Evolutionary conservation across 1,284 basidiomycete genomes (phyloP), one percentile per base, ranked within the genome.

Genomic region (Cryptococcus sp.): DNA sequence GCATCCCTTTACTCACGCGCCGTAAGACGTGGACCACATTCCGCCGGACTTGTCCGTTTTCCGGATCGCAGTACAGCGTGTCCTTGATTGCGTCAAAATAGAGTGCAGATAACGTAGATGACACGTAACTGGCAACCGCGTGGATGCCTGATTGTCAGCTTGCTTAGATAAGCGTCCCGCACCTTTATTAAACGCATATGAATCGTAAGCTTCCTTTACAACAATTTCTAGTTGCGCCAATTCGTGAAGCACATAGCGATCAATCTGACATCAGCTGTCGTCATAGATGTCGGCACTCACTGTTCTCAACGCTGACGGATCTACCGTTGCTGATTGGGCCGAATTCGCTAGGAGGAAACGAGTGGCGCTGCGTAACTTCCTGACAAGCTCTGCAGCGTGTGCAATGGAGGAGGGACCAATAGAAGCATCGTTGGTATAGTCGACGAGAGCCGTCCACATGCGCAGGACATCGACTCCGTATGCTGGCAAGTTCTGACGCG

Each of bases 31-130:
- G 8, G 29, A 34, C 29, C 8, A 34, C 29, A 10, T 34, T 34
- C 29, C 13, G 29, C 81, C 1, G 76, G 63, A 59, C 84, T 84
- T 13, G 81, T 68, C 1, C 77, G 59, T 3, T 79, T 10, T 34
- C 13, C 29, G 29, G 74, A 67, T 91, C 84, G 34, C 90, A 89
- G 73, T 99, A 99, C 5, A 99, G 80, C 40, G 84, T 84, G 76
- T 98, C 95, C 76, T 98, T 98, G 53, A 86, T 89, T 47, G 91
- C 86, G 70, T 95, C 93, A 63, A 98, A 91, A 78, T 98, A 99
- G 20, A 83, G 73, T 6, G 79, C 71, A 0, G 82, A 83, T 0
- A 97, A 80, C 0, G 79, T 77, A n/a, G 77, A 79, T 11, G 70
- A 68, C 2, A 78, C 73, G 53, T 82, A 83, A 5, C 74, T 72